Percentiles rank a stretch among this genome's conserved stretches.
Evolutionary conservation across 2,329 filamentous ascomycete genomes (phyloP).

Genomic region (Geosmithia morbida): DNA sequence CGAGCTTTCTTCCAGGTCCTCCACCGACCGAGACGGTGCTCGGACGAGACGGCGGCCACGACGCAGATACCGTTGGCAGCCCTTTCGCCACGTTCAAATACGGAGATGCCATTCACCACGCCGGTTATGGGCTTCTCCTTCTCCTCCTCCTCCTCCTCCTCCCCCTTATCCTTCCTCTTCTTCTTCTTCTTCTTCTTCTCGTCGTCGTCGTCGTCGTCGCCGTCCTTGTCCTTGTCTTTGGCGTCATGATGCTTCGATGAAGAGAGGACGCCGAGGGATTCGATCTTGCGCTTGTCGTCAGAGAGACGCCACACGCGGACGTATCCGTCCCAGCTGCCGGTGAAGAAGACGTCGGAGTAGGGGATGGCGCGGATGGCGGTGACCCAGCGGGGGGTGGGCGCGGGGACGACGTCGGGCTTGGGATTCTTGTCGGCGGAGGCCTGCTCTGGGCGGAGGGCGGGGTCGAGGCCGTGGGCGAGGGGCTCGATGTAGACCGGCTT

Average conservation of each 20-base stretch:
- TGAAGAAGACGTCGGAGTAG: conserved; percentile 80
- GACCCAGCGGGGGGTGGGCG: conserved; percentile 69
- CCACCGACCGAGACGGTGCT: conserved; percentile 78
- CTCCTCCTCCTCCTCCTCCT: neutral
- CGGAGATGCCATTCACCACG: conserved; percentile 74
- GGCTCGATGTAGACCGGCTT: conserved; percentile 74
- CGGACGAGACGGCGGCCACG: conserved; percentile 73
- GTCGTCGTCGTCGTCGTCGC: too few relatives aligned
- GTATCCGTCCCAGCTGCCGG: conserved; percentile 81
- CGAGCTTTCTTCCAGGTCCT: conserved; percentile 47
- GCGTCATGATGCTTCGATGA: conserved; percentile 8
- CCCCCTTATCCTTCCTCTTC: too few relatives aligned
- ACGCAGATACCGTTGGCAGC: conserved; percentile 68
- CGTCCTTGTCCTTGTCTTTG: neutral
- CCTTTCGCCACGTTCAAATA: conserved; percentile 72
- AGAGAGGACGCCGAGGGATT: conserved; percentile 55
- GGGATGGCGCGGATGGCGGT: conserved; percentile 78
- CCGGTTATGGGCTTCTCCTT: conserved; percentile 40
- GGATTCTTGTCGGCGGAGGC: conserved; percentile 60
- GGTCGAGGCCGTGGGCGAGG: conserved; percentile 75
- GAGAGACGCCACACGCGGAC: conserved; percentile 76
- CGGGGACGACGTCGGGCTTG: conserved; percentile 41
- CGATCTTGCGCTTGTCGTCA: conserved; percentile 67
- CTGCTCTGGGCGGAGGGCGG: conserved; percentile 49
- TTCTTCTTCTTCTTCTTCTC: too few relatives aligned